Evolutionary conservation across 139 green algal species (phyloP), one percentile per base, ranked within the genome.

Genomic region (Axilococcus clingmanii): DNA sequence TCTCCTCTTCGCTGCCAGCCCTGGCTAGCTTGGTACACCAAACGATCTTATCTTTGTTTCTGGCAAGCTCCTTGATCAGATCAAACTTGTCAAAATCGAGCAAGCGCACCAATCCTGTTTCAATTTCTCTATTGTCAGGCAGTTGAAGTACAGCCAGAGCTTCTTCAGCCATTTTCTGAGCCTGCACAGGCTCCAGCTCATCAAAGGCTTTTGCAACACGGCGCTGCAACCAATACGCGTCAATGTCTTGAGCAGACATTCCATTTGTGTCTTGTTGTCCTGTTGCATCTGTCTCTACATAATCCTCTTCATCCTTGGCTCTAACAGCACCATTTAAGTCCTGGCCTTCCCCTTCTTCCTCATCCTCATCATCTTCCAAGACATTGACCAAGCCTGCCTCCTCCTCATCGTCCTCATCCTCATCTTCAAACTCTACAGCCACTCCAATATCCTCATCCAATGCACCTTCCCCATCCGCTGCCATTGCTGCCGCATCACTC

Each of bases 201-300:
- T 61, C 74, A 33, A 86, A 84, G 1, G 79, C 84, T 25, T 72
- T 65, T 25, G 68, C 55, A 9, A 98, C 71, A 38, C 81, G 63
- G 22, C 91, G 82, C 78, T 99, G 91, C 65, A 99, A 82, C 92
- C 92, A 99, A 77, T 96, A 97, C 4, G 92, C 91, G 59, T 98
- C 91, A 59, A 99, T 94, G 48, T 95, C 86, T 61, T 83, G 45
- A 25, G n/a, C 28, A 34, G 27, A 34, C 20, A 15, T 42, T 32
- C 16, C 31, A 35, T 27, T 20, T 4, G 29, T 35, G 9, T 11
- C 24, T 28, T 4, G 4, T 4, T n/a, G 7, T 15, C 70, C 61
- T 3, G 69, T 57, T 20, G 72, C 66, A 1, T 32, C 35, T 15
- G 53, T 63, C 27, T 82, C 73, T 29, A 73, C 79, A 4, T 61